Evolutionary conservation across 192 early-diverging fungal genomes (phyloP), one percentile per base, ranked within the genome.

Genomic region (Linnemannia hyalina): DNA sequence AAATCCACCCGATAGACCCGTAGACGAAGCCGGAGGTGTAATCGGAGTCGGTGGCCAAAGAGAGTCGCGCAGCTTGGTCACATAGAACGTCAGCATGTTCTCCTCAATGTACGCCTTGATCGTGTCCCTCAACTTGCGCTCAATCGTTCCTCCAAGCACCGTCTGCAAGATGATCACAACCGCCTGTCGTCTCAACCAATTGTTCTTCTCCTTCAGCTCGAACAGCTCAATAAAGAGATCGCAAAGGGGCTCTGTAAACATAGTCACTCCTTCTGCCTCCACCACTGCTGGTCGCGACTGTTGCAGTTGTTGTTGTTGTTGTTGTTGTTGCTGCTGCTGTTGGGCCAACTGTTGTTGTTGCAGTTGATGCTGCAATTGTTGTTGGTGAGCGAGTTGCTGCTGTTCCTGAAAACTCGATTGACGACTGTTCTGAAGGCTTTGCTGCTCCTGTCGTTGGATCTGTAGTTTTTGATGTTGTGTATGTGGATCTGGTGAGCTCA

Each of bases 211-310:
- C 82, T 95, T 94, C 46, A 99, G 89, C n/a, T 97, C 98, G 91
- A 99, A 99, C n/a, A 96, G 79, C 85, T 99, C 97, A 65, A 97
- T 93, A 70, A 99, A 93, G 41, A 98, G 85, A 75, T 97, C 96
- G 74, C 95, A 93, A 11, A 97, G 76, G 16, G 94, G 92, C 65
- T 96, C 97, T 7, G 94, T 91, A 40, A 95, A 93, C 5, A 81
- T 79, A 0, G 90, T 89, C 3, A 88, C 78, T 18, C 89, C 88
- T 70, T 91, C 90, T 4, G 76, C 71, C 52, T 83, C 85, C 0
- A 74, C 71, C 6, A 83, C 68, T 22, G 76, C 54, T 46, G 82
- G 69, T 76, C 82, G 76, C 29, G 46, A 26, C 23, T 65, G 75
- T 38, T 70, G 75, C 36, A 42, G 72, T 46, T 74, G 76, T 63